Base-by-base conservation (phyloP, 257 asterid species). In the Anisodus acutangulus region DNA sequence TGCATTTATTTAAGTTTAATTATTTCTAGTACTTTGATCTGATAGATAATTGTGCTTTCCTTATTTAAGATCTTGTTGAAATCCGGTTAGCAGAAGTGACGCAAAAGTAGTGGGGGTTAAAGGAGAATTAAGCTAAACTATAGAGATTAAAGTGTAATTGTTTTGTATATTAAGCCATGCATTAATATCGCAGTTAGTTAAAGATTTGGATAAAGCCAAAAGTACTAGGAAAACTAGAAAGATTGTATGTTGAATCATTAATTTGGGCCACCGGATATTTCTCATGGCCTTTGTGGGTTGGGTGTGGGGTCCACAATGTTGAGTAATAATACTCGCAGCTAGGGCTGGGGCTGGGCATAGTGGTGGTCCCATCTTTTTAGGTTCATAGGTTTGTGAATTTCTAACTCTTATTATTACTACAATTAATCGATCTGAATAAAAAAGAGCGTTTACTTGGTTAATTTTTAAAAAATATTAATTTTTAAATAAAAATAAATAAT, bases 241-340 rank as follows among this genome's bases (percentile, higher is more conserved):
- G 19, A 6, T 12, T 55, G 62, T 26, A 59, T 2, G 66, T 17
- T 59, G 31, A 17, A 59, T 17, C 64, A 58, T 58, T 58, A 58
- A 55, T 12, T 55, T 55, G 60, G 60, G 60, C 80, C 59, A 72
- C 31, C n/a, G 80, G n/a, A 12, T 49, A 74, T 74, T 74, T 74
- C 62, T 74, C 45, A 71, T 71, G 17, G 47, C 8, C 6, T 22
- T 26, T 2, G 43, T 74, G 62, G 79, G 80, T 49, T 47, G 54
- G 12, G 45, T 6, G 6, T 74, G 19, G 81, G 35, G 12, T 51
- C 81, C 62, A 49, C 43, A 35, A 2, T n/a, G 43, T 47, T 49
- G 62, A 4, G 37, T 22, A 19, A 19, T 22, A 2, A 47, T 58
- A 58, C 26, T 22, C 26, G 26, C 26, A 22, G 26, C 26, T 22